Evolutionary conservation across 2,329 filamentous ascomycete species (phyloP).

Genomic region (Cordyceps cateniannulata): DNA sequence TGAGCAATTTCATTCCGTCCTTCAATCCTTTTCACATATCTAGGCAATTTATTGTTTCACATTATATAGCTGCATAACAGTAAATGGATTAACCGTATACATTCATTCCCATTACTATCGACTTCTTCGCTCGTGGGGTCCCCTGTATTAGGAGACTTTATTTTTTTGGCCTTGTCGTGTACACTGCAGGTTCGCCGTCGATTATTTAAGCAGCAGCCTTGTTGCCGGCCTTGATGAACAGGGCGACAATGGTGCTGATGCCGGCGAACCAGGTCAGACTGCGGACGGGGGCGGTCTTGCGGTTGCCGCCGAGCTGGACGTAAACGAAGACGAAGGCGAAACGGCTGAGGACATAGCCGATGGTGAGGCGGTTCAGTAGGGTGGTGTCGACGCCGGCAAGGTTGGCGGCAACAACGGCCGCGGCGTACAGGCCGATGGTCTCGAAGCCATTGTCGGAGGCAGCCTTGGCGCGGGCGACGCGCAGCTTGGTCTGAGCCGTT

Average conservation of each 20-base stretch:
- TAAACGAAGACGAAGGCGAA: conserved; percentile 37
- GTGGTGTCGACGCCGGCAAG: conserved; percentile 30
- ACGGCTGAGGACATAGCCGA: conserved; percentile 34
- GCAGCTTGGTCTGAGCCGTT: conserved; percentile 42
- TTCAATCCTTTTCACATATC: neutral
- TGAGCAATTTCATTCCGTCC: neutral
- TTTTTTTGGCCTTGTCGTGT: neutral
- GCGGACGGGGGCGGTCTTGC: conserved; percentile 29
- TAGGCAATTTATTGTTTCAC: conserved; percentile 12
- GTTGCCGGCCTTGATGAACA: conserved; percentile 38
- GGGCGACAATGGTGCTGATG: conserved; percentile 24
- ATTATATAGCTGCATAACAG: neutral
- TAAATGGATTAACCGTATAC: neutral
- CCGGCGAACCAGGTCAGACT: conserved; percentile 32
- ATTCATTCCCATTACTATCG: neutral
- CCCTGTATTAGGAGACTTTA: neutral
- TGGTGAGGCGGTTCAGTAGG: conserved; percentile 34
- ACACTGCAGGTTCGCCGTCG: neutral
- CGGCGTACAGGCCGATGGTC: conserved; percentile 36
- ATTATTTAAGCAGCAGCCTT: conserved; percentile 12
- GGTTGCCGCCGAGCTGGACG: conserved; percentile 36
- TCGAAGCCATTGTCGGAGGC: conserved; percentile 39
- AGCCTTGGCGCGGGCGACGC: conserved; percentile 46
- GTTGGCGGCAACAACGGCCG: conserved; percentile 40
- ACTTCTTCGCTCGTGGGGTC: neutral